Evolutionary conservation across 352 stramenopile genomes (phyloP), one percentile per base, ranked within the genome.

Genomic region (Phytophthora hybrid): DNA sequence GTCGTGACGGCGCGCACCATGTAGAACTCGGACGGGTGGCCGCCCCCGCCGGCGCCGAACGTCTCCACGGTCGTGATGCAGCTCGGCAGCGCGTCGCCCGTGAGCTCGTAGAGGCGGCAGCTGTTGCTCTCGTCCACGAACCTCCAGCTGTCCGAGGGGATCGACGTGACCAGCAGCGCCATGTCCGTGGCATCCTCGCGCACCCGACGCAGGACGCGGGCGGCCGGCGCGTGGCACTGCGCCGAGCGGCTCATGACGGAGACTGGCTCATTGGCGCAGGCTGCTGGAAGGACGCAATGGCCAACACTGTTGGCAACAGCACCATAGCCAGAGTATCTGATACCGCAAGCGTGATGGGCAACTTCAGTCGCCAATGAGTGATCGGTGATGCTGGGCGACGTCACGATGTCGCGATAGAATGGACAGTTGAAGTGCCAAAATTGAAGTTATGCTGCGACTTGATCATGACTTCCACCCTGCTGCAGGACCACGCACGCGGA

Each of bases 81-180:
- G 9, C 58, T 23, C 6, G 82, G 81, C 55, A 90, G 66, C 49
- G 79, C 69, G 18, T 79, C 66, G 63, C 82, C 82, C 18, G 63
- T 79, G 63, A 88, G 74, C 59, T 90, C 83, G 71, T 90, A 90
- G 21, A 88, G n/a, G n/a, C 76, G 77, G 49, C 72, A 66, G 66
- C 66, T 54, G 81, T 76, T 71, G 62, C 73, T 83, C 41, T 88
- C 83, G 32, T 47, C n/a, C 44, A 87, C 74, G 58, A 81, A 85
- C 29, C 81, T 79, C 81, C 83, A 90, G 21, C 66, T 71, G 5
- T 76, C 59, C 51, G 74, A 31, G 0, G 73, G 79, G 34, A 66
- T 69, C 14, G 57, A 49, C 41, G 68, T 73, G 44, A 78, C 74
- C 55, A 90, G 77, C 49, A 84, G 63, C 32, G 73, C 81, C 60